Evolutionary conservation across 805 yeast genomes (phyloP).

Genomic region (Kregervanrija fluxuum): DNA sequence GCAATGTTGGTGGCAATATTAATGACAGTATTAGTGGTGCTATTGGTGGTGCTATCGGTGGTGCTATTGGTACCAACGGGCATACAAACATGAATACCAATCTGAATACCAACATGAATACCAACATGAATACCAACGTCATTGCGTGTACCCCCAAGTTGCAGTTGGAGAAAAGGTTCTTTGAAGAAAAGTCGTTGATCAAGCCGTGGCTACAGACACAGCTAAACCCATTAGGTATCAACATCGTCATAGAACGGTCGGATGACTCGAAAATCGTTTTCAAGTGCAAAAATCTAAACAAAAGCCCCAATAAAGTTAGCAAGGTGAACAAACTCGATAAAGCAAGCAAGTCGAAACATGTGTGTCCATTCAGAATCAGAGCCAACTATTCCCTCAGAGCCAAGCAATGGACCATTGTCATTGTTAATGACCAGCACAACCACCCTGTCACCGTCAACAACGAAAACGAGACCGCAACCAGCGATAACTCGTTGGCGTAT

Average conservation of each 20-base stretch:
- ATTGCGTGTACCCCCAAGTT: not conserved
- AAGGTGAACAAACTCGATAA: not conserved
- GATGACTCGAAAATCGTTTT: constrained; percentile 56
- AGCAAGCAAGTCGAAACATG: constrained; percentile 19
- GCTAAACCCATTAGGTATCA: constrained; percentile 40
- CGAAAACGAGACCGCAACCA: not conserved
- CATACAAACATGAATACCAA: too few species aligned
- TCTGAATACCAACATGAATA: too few species aligned
- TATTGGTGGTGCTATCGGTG: too few species aligned
- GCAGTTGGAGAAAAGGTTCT: constrained; percentile 20
- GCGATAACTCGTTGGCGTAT: too few species aligned
- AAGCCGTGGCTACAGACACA: constrained; percentile 57
- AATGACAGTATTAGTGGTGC: too few species aligned
- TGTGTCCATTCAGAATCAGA: constrained; percentile 58
- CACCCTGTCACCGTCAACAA: constrained; percentile 31
- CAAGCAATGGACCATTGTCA: constrained; percentile 51
- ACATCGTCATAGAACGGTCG: constrained; percentile 54
- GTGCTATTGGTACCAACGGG: too few species aligned
- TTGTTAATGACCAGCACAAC: constrained; percentile 53
- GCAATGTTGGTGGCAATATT: too few species aligned
- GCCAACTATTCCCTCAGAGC: constrained; percentile 52
- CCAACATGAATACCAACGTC: too few species aligned
- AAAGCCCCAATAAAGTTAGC: constrained; percentile 4
- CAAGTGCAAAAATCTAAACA: constrained; percentile 43
- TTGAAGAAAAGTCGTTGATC: constrained; percentile 39